Conservation (phyloP, 2,329 filamentous ascomycete species). For the Fusarium mexicanum region DNA sequence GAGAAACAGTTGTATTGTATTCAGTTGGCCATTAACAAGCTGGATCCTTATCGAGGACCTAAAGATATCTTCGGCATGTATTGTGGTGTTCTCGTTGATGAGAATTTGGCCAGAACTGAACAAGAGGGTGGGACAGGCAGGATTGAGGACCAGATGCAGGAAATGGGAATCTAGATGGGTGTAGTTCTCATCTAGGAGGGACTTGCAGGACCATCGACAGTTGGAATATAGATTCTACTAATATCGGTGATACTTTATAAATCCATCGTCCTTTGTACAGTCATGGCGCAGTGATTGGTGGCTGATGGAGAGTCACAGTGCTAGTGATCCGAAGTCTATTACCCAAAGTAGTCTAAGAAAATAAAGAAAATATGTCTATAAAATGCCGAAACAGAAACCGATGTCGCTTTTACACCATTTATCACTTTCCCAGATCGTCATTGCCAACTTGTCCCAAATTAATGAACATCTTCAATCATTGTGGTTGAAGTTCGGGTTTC, state of each 20-base stretch:
- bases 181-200: no score
- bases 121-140: neutral
- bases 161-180: neutral
- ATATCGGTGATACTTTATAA: neutral
- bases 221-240: no score
- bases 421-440: no score
- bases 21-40: neutral
- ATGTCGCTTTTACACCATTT: neutral
- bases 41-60: neutral
- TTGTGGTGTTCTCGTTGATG: neutral
- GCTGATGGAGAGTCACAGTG: no score
- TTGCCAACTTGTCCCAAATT: neutral
- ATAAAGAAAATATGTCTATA: neutral
- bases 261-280: neutral
- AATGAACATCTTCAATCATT: neutral
- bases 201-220: rapidly evolving
- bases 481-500: neutral
- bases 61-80: neutral
- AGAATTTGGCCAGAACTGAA: neutral
- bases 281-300: neutral
- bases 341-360: neutral
- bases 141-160: neutral
- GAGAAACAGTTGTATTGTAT: neutral
- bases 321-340: no score
- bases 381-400: neutral